phyloP scores from a whole-genome alignment of 2,329 filamentous ascomycete genomes.

The Clarireedia homoeocarpa region DNA sequence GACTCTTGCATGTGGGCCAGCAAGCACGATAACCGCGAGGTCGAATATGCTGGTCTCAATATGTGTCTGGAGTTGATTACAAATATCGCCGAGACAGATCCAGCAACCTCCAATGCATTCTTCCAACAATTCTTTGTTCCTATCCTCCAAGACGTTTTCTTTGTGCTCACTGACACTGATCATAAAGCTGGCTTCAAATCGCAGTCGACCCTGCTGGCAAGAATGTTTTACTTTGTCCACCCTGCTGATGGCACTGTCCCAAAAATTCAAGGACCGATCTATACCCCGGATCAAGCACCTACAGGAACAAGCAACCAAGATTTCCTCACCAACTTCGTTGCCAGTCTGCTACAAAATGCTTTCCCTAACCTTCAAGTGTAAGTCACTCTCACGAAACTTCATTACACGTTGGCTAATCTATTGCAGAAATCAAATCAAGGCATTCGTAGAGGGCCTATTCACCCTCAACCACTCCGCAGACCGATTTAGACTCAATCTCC shows the following conservation, averaged over 20 bases:
- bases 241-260: slow-evolving; percentile 58
- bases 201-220: slow-evolving; percentile 85
- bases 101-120: slow-evolving; percentile 81
- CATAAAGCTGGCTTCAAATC: slow-evolving; percentile 99
- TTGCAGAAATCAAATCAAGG: slow-evolving; percentile 70
- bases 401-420: slow-evolving; percentile 30
- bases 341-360: slow-evolving; percentile 74
- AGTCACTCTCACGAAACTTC: slow-evolving; percentile 32
- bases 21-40: slow-evolving; percentile 98
- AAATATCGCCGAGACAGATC: slow-evolving; percentile 91
- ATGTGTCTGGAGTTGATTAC: slow-evolving; percentile 98
- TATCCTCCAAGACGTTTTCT: slow-evolving; percentile 96
- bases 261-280: slow-evolving; percentile 90
- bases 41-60: slow-evolving; percentile 90
- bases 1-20: slow-evolving; percentile 99
- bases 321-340: slow-evolving; percentile 83
- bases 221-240: slow-evolving; percentile 94
- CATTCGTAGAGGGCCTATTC: slow-evolving; percentile 87
- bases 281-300: slow-evolving; percentile 73
- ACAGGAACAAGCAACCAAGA: slow-evolving; percentile 82
- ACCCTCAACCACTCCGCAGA: slow-evolving; percentile 80
- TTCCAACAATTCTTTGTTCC: slow-evolving; percentile 97
- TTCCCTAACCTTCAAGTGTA: slow-evolving; percentile 90
- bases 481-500: slow-evolving; percentile 91
- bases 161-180: slow-evolving; percentile 92